Evolutionary conservation across 352 stramenopile genomes (phyloP), one percentile per base, ranked within the genome.

Genomic region (Thalassiosira ordinaria): DNA sequence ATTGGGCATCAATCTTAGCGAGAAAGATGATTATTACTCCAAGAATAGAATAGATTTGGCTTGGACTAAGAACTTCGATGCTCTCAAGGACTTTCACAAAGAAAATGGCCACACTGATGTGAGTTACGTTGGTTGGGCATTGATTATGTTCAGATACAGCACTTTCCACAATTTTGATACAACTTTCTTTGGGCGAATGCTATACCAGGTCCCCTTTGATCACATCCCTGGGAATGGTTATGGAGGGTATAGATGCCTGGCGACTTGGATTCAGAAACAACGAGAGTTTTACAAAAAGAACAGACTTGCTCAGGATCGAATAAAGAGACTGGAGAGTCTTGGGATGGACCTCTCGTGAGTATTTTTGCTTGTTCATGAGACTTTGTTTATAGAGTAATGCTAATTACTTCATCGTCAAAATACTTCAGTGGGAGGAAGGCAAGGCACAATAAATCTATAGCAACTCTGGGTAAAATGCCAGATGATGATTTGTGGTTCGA

Each of bases 401-500:
- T 11, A 41, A 41, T 11, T 41, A 13, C 35, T 44, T 6, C 35
- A 44, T 44, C n/a, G n/a, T n/a, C n/a, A n/a, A n/a, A n/a, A n/a
- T n/a, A n/a, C n/a, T n/a, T n/a, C n/a, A n/a, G n/a, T n/a, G n/a
- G n/a, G n/a, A n/a, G n/a, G n/a, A n/a, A n/a, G n/a, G n/a, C n/a
- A n/a, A n/a, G n/a, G n/a, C n/a, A n/a, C n/a, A n/a, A 44, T 13
- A 44, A 44, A 44, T 44, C 6, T 9, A 57, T 13, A 57, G 6
- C 24, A 24, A 31, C 6, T 33, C 16, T 65, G 9, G 56, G 56
- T 47, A 27, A 65, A 47, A 65, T 55, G 56, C 56, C 56, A 4
- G 9, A 7, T 3, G 56, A 65, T 47, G 16, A 65, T 24, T 49
- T 18, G 11, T 65, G 56, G 56, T 65, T 44, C 20, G 27, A 65